Percentiles rank a stretch among this genome's conserved stretches.
phyloP scores from a whole-genome alignment of 1,139 yeast species.

The Pichia terricola region DNA sequence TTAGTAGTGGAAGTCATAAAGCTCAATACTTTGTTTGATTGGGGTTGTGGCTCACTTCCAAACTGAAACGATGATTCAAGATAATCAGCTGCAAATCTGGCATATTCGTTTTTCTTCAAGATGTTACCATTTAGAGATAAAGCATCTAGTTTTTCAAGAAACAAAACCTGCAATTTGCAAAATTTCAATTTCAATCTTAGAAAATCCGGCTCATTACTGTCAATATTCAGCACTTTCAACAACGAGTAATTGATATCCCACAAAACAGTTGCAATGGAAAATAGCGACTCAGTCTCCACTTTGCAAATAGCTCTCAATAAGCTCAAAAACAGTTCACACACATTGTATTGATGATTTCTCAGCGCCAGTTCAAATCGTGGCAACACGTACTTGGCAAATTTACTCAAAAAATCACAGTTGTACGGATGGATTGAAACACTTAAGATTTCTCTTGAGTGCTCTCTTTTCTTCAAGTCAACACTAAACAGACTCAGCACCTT shows the following conservation, averaged over 20 bases:
- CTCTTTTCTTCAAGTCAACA: constrained; percentile 19
- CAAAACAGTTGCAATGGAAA: constrained; percentile 16
- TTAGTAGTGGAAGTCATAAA: constrained; percentile 2
- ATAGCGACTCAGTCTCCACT: constrained; percentile 18
- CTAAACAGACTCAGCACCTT: constrained; percentile 19
- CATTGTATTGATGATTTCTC: constrained; percentile 15
- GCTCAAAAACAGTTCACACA: constrained; percentile 22
- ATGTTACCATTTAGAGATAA: constrained; percentile 47
- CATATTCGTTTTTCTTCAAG: constrained; percentile 48
- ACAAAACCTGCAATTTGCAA: constrained; percentile 34
- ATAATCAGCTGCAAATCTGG: constrained; percentile 58
- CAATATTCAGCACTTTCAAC: constrained; percentile 21
- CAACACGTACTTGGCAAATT: constrained; percentile 13
- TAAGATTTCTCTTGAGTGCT: constrained; percentile 24
- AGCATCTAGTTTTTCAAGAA: constrained; percentile 31
- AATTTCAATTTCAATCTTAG: constrained; percentile 40
- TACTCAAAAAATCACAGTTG: constrained; percentile 18
- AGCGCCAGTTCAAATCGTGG: constrained; percentile 19
- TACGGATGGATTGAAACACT: constrained; percentile 27
- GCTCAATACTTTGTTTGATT: constrained; percentile 4
- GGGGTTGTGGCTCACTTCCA: constrained; percentile 1
- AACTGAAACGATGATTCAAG: constrained; percentile 45
- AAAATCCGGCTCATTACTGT: constrained; percentile 27
- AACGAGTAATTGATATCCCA: constrained; percentile 22
- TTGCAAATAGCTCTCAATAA: constrained; percentile 21